Conservation (phyloP, 176 grass and related monocot genomes). For the Saccharum spontaneum region DNA sequence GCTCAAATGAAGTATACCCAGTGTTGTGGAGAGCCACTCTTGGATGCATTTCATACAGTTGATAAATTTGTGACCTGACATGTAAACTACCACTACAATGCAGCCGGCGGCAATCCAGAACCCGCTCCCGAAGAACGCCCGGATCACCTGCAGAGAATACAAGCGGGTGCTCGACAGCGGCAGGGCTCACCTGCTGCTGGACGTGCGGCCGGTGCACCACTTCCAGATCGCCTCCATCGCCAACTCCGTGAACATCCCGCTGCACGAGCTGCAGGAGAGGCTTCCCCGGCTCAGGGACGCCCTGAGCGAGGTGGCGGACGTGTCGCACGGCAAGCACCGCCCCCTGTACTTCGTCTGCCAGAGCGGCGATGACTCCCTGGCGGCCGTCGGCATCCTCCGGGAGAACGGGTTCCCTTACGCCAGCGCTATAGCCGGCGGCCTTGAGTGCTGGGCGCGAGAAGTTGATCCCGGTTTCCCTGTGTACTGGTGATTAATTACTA, state of each 20-base stretch:
- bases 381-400: conserved; percentile 52
- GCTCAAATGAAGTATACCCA: no score
- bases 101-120: conserved; percentile 41
- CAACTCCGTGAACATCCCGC: conserved; percentile 65
- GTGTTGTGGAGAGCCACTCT: no score
- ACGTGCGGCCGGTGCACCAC: conserved; percentile 75
- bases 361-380: conserved; percentile 68
- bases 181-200: conserved; percentile 55
- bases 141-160: conserved; percentile 57
- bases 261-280: conserved; percentile 47
- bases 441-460: conserved; percentile 66
- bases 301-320: not conserved
- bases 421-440: conserved; percentile 64
- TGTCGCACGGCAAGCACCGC: not conserved
- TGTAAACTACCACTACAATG: not conserved
- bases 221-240: conserved; percentile 71
- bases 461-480: conserved; percentile 52
- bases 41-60: not conserved
- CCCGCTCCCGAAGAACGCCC: conserved; percentile 47
- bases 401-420: conserved; percentile 57
- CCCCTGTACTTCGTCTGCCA: conserved; percentile 65
- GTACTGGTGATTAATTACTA: conserved; percentile 14
- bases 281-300: conserved; percentile 39
- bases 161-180: conserved; percentile 49
- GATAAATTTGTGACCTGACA: not conserved